A percentile compares a stretch with the other conserved stretches of the same genome.
Conservation (phyloP, 129 eudicot species). For the Artemisia annua region DNA sequence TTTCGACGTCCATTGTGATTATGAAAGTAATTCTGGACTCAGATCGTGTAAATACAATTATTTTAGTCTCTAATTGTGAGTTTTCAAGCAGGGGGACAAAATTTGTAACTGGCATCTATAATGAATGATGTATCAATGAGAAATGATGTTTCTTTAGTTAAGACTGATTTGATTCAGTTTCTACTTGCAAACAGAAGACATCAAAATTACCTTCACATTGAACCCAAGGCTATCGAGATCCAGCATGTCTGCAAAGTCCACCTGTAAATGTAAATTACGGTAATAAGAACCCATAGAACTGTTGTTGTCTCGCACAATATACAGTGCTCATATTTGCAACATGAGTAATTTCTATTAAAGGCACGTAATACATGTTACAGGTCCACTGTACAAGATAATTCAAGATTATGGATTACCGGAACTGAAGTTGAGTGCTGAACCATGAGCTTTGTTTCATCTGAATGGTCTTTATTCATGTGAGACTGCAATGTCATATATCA, state of each 20-base stretch:
- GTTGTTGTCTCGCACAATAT: constrained; percentile 3
- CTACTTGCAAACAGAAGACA: too few species aligned
- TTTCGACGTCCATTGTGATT: neutral
- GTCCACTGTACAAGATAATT: constrained; percentile 17
- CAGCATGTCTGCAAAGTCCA: constrained; percentile 84
- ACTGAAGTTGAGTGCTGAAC: constrained; percentile 86
- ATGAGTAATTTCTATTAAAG: constrained; percentile 7
- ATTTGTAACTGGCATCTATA: neutral
- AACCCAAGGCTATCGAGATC: constrained; percentile 92
- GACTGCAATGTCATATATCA: constrained; percentile 46
- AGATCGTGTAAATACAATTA: neutral
- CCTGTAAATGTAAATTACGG: constrained; percentile 46
- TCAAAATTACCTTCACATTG: constrained; percentile 69
- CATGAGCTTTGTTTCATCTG: constrained; percentile 83
- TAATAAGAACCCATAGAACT: neutral
- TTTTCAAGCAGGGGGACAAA: neutral
- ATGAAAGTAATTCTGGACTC: neutral
- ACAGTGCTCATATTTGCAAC: neutral
- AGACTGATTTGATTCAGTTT: neutral
- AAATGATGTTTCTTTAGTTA: constrained; percentile 7
- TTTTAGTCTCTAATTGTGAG: neutral
- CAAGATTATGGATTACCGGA: constrained; percentile 57
- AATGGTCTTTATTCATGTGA: constrained; percentile 96
- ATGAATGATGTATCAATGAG: neutral
- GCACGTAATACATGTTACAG: neutral